Conservation (phyloP, 192 early-diverging fungal genomes). For the Entomortierella lignicola region DNA sequence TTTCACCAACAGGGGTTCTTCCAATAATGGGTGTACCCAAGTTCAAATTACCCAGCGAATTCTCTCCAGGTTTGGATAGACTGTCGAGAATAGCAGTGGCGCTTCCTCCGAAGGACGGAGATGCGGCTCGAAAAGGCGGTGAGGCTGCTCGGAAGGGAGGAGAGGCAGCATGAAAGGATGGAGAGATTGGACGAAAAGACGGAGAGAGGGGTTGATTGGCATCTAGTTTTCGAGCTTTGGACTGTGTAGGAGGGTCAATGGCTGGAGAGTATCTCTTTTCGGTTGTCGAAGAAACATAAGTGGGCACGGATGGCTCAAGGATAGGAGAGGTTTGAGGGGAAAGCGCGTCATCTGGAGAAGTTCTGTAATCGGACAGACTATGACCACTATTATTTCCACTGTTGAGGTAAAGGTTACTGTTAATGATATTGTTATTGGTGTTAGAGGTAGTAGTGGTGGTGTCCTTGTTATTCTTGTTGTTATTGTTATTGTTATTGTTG, state of each 20-base stretch:
- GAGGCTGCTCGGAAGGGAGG: slow-evolving; percentile 7
- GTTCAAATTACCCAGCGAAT: slow-evolving; percentile 34
- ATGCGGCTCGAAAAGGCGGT: slow-evolving; percentile 4
- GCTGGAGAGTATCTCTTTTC: slow-evolving; percentile 41
- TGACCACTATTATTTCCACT: background rate
- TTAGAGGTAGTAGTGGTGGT: slow-evolving; percentile 8
- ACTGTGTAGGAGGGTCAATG: slow-evolving; percentile 9
- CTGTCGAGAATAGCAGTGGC: slow-evolving; percentile 37
- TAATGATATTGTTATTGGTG: background rate
- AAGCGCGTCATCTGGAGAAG: slow-evolving; percentile 15
- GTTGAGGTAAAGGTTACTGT: background rate
- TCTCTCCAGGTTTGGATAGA: slow-evolving; percentile 44
- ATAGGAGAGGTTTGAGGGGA: slow-evolving; percentile 41
- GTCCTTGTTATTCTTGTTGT: slow-evolving; percentile 9
- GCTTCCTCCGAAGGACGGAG: slow-evolving; percentile 17
- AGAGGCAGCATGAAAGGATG: background rate
- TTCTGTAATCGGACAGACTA: slow-evolving; percentile 15
- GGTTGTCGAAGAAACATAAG: background rate
- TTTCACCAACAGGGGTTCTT: slow-evolving; percentile 22
- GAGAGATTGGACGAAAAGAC: slow-evolving; percentile 3
- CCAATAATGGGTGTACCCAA: slow-evolving; percentile 23
- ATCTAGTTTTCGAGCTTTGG: slow-evolving; percentile 36
- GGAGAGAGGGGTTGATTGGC: slow-evolving; percentile 25
- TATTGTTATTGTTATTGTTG: background rate
- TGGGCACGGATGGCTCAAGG: slow-evolving; percentile 22